phyloP scores from a whole-genome alignment of 1,284 basidiomycete species.

The Hymenochaete sp. region DNA sequence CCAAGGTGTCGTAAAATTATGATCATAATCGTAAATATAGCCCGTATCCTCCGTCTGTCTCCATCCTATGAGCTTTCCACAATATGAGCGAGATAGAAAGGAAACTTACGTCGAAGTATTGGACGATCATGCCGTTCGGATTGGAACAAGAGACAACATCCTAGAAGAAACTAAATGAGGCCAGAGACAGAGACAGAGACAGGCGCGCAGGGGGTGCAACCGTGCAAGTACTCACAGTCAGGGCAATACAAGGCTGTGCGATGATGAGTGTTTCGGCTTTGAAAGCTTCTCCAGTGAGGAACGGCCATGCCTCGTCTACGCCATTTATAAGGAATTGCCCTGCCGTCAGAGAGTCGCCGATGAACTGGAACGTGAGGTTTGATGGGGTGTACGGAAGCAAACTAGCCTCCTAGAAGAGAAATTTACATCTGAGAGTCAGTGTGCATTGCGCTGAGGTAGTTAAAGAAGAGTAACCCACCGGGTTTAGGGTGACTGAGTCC shows the following conservation, averaged over 20 bases:
- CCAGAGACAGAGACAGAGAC: no score
- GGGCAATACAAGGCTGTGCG: slow-evolving; percentile 46
- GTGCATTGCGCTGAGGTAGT: no score
- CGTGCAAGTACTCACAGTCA: slow-evolving; percentile 39
- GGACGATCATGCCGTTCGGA: slow-evolving; percentile 42
- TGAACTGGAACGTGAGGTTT: slow-evolving; percentile 43
- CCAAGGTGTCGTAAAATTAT: slow-evolving; percentile 55
- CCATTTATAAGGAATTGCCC: slow-evolving; percentile 45
- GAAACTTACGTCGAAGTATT: slow-evolving; percentile 38
- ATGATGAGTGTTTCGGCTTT: slow-evolving; percentile 43
- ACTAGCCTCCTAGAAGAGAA: slow-evolving; percentile 34
- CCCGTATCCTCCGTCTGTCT: slow-evolving; percentile 48
- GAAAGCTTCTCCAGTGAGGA: slow-evolving; percentile 43
- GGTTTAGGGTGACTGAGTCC: slow-evolving; percentile 38
- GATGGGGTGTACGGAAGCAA: slow-evolving; percentile 40
- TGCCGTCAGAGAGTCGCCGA: slow-evolving; percentile 50
- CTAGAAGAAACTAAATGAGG: no score
- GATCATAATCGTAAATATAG: slow-evolving; percentile 43
- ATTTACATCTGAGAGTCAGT: no score
- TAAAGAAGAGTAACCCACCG: slow-evolving; percentile 26
- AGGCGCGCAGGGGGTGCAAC: no score
- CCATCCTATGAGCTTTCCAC: no score
- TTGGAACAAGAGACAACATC: slow-evolving; percentile 51
- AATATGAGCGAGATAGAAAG: no score
- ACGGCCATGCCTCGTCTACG: slow-evolving; percentile 51